Base-by-base conservation (phyloP, 306 rosid genomes). In the Quercus mongolica region DNA sequence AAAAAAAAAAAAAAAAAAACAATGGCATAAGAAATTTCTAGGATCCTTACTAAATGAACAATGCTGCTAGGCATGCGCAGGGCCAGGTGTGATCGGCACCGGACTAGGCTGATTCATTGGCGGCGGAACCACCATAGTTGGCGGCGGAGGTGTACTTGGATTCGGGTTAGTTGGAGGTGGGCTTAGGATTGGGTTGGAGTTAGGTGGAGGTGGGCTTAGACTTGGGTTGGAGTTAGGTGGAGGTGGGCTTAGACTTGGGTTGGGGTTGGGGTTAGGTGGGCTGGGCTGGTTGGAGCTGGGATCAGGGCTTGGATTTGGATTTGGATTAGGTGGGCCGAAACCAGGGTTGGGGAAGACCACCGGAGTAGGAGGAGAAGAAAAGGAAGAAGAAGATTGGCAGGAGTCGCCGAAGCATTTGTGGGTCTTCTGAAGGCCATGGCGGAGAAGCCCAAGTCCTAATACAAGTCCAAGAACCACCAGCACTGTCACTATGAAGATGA, bases 401-500 rank as follows among this genome's bases (percentile, higher is more conserved):
- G 94, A 84, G 5, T 28, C 81, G 12, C 71, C 86, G 81, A 89
- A 87, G 88, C 99, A 93, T 51, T 88, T 78, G 81, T 77, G 77
- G 76, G 80, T 19, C 35, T 76, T 75, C 31, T 69, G 91, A 88
- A 79, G 81, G 79, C 56, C 81, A 33, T 81, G 94, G 55, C 82
- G 97, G 2, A 92, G 74, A 55, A 91, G 38, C 5, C 92, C 91
- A 4, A 93, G 85, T 81, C 96, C 98, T 71, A 91, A 71, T 49
- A 91, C 85, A 0, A 96, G 86, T 2, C 97, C 98, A 1, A 88
- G 79, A 69, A 93, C 92, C 33, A 91, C 82, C 4, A 91, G 85
- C 11, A 88, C 89, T 2, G 98, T 93, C n/a, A 91, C 85, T 9
- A 96, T 73, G 89, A 96, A 96, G 79, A 96, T 90, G 96, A 96